Conservation (phyloP, 352 stramenopile genomes). For the Thraustochytrium sp. region DNA sequence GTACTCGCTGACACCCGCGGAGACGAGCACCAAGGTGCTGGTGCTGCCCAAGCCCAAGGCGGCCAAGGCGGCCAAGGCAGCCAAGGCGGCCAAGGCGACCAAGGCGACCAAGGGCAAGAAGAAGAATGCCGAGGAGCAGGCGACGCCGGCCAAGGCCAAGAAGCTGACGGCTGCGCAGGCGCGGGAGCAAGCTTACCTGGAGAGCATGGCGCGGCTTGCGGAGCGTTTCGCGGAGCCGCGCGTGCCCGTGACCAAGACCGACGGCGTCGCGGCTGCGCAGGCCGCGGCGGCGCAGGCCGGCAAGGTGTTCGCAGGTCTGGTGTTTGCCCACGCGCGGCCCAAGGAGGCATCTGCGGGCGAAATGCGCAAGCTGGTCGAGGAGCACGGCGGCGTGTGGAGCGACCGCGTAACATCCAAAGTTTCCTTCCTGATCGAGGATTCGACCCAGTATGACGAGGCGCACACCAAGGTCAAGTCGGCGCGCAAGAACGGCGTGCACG, state of each 20-base stretch:
- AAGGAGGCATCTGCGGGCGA: background rate
- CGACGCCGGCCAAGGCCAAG: background rate
- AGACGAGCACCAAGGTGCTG: background rate
- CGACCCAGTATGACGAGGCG: background rate
- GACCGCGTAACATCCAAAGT: background rate
- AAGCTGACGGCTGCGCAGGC: background rate
- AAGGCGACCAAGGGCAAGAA: background rate
- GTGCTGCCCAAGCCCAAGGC: background rate
- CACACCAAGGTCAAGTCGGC: background rate
- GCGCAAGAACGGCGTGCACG: background rate
- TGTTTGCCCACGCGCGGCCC: background rate
- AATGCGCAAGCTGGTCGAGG: constrained; percentile 5
- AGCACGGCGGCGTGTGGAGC: constrained; percentile 11
- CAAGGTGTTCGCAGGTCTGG: background rate
- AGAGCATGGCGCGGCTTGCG: background rate
- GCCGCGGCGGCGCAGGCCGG: background rate
- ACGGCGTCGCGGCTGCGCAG: background rate
- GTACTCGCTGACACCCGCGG: background rate
- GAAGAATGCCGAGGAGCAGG: background rate
- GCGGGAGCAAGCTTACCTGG: background rate
- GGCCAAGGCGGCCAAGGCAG: background rate
- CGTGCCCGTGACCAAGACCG: background rate
- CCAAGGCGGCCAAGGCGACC: background rate
- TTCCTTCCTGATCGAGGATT: constrained; percentile 13
- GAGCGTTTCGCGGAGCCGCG: background rate